Percentiles rank a stretch among this genome's conserved stretches.
Evolutionary conservation across 1,139 yeast species (phyloP).

Genomic region (Suzukiozyma palmioleophila): DNA sequence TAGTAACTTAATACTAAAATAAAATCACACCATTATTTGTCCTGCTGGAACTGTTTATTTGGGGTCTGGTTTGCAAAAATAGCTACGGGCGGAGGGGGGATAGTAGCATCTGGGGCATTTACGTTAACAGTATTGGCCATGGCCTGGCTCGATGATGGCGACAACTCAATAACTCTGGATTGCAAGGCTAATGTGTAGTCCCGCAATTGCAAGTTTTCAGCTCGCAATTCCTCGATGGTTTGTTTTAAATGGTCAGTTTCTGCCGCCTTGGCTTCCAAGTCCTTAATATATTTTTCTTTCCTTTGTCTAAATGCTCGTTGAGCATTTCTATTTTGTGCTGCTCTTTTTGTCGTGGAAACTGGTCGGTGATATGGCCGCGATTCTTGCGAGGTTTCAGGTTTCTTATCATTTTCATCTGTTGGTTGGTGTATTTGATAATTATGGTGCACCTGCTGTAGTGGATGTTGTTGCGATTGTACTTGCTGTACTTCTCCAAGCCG

Average conservation of each 20-base stretch:
- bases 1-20: too few species aligned
- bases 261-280: slow-evolving; percentile 65
- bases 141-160: slow-evolving; percentile 13
- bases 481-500: slow-evolving; percentile 7
- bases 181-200: slow-evolving; percentile 71
- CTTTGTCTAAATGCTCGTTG: slow-evolving; percentile 85
- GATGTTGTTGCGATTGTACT: slow-evolving; percentile 4
- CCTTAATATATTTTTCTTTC: slow-evolving; percentile 72
- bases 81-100: slow-evolving; percentile 16
- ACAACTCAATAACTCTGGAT: slow-evolving; percentile 53
- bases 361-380: slow-evolving; percentile 21
- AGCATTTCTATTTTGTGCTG: slow-evolving; percentile 84
- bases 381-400: background rate
- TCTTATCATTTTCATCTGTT: slow-evolving; percentile 6
- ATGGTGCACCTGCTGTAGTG: slow-evolving; percentile 10
- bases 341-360: slow-evolving; percentile 68
- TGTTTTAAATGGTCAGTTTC: slow-evolving; percentile 57
- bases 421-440: slow-evolving; percentile 10
- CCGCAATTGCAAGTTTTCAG: slow-evolving; percentile 68
- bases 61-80: background rate
- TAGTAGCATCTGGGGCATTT: slow-evolving; percentile 6
- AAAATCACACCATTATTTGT: background rate
- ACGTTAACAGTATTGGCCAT: slow-evolving; percentile 6
- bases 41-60: background rate
- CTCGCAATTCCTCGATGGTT: slow-evolving; percentile 57